Evolutionary conservation across 2,329 filamentous ascomycete species (phyloP).

Genomic region (Zarea fungicola): DNA sequence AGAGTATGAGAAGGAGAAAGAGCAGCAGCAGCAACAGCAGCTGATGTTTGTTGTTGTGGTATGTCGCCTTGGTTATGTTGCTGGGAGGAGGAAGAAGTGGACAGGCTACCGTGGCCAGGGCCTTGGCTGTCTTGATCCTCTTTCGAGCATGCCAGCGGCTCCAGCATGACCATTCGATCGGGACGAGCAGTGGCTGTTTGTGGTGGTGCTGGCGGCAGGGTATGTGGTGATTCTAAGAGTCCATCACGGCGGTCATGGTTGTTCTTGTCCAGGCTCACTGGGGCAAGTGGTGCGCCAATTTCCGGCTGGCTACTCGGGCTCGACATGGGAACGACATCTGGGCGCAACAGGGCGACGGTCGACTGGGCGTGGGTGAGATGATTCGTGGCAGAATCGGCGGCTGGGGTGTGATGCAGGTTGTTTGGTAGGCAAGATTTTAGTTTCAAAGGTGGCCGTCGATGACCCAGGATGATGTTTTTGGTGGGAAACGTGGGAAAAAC

Average conservation of each 20-base stretch:
- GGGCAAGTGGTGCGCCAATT: constrained; percentile 50
- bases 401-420: not conserved
- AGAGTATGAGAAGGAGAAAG: not conserved
- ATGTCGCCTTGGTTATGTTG: too few species aligned
- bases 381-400: constrained; percentile 13
- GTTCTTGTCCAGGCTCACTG: constrained; percentile 33
- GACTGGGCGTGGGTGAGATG: constrained; percentile 23
- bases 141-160: not conserved
- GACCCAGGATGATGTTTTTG: not conserved
- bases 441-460: too few species aligned
- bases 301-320: constrained; percentile 43
- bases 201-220: not conserved
- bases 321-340: constrained; percentile 57
- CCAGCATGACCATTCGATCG: not conserved
- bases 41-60: not conserved
- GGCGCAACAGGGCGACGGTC: constrained; percentile 22
- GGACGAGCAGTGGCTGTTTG: not conserved
- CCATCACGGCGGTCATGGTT: not conserved
- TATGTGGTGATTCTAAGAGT: not conserved
- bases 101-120: not conserved
- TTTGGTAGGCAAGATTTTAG: not conserved
- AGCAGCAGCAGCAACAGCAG: not conserved
- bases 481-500: constrained; percentile 7
- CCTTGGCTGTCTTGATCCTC: not conserved
- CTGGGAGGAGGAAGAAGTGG: too few species aligned